A percentile compares a stretch with the other conserved stretches of the same genome.
Evolutionary conservation across 768 basidiomycete species (phyloP).

Genomic region (Exidia glandulosa): DNA sequence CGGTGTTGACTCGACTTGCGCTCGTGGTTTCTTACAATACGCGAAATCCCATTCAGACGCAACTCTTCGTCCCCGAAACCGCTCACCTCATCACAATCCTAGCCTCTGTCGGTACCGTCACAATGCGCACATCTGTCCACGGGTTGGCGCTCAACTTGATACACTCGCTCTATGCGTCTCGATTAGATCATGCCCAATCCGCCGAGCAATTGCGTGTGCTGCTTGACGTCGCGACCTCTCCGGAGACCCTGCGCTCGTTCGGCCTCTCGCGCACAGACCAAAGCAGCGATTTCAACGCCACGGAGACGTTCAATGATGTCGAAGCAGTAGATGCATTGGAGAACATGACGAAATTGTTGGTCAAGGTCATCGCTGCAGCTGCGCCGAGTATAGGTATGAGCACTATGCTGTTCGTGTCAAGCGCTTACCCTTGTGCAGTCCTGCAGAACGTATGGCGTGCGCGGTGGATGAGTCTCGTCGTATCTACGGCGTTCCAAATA

Average conservation of each 20-base stretch:
- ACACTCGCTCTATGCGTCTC: conserved; percentile 57
- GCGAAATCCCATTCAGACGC: conserved; percentile 49
- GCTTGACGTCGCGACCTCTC: conserved; percentile 47
- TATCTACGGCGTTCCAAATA: conserved; percentile 81
- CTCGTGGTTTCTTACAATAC: conserved; percentile 61
- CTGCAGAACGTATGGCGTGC: conserved; percentile 84
- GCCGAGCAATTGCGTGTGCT: conserved; percentile 48
- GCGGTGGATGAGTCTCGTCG: conserved; percentile 85
- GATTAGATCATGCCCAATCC: conserved; percentile 44
- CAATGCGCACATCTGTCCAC: conserved; percentile 72
- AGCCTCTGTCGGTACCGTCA: conserved; percentile 58
- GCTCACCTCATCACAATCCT: conserved; percentile 71
- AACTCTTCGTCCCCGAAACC: conserved; percentile 75
- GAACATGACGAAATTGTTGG: conserved; percentile 48
- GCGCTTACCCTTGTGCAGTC: conserved; percentile 28
- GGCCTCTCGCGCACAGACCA: conserved; percentile 54
- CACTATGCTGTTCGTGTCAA: too few relatives aligned
- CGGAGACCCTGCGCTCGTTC: conserved; percentile 55
- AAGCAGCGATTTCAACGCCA: conserved; percentile 56
- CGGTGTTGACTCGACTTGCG: conserved; percentile 65
- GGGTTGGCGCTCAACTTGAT: conserved; percentile 74
- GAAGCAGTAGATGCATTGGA: conserved; percentile 56
- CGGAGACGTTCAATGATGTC: conserved; percentile 43
- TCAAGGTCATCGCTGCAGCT: neutral
- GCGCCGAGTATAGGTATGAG: neutral